phyloP scores from a whole-genome alignment of 169 alveolate species.

The Hepatocystis sp. region DNA sequence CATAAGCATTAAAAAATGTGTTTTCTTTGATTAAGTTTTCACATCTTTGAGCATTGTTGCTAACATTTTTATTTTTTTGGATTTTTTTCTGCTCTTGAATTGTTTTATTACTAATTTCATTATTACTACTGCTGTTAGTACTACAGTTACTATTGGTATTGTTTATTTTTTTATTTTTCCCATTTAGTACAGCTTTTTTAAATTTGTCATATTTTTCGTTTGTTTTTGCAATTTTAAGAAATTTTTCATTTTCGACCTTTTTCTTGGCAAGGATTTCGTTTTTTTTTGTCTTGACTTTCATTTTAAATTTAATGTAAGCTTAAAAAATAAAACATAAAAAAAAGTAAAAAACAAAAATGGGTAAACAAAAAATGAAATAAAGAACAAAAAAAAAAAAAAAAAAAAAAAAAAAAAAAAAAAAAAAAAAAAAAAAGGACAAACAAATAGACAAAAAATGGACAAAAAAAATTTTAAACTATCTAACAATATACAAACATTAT shows the following conservation, averaged over 20 bases:
- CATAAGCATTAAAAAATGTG: constrained; percentile 63
- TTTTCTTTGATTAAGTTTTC: constrained; percentile 25
- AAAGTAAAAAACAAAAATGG: background rate
- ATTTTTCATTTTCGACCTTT: constrained; percentile 50
- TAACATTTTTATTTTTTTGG: constrained; percentile 7
- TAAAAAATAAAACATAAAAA: background rate
- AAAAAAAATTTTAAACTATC: constrained; percentile 2
- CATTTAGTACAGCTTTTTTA: constrained; percentile 60
- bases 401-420: background rate
- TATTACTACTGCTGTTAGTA: too few relatives aligned
- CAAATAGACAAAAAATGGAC: constrained; percentile 4
- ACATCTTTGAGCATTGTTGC: constrained; percentile 9
- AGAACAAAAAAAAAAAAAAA: background rate
- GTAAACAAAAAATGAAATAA: constrained; percentile 4
- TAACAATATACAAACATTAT: too few relatives aligned
- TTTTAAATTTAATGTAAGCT: background rate
- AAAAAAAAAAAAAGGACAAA: constrained; percentile 10
- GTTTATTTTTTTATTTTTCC: constrained; percentile 32
- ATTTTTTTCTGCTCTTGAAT: constrained; percentile 17
- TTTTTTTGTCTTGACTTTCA: constrained; percentile 48
- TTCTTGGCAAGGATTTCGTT: constrained; percentile 58
- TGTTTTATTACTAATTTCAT: constrained; percentile 52
- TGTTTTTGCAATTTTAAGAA: constrained; percentile 26
- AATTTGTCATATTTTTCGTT: constrained; percentile 67
- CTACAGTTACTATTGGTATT: too few relatives aligned